Evolutionary conservation across 2,329 filamentous ascomycete genomes (phyloP).

Genomic region (Penicillium sp.): DNA sequence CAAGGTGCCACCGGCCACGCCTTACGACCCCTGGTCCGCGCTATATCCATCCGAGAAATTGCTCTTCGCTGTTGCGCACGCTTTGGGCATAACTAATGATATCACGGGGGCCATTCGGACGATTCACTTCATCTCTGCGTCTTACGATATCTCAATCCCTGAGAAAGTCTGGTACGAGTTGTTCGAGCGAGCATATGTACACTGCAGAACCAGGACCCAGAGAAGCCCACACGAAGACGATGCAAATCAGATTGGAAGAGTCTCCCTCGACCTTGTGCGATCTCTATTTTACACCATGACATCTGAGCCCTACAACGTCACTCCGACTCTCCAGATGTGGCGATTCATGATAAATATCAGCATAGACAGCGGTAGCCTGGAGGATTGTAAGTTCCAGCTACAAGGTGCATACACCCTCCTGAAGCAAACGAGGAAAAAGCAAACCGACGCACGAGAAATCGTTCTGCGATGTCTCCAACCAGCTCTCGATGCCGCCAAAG

Average conservation of each 20-base stretch:
- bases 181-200: conserved; percentile 64
- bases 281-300: conserved; percentile 61
- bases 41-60: conserved; percentile 59
- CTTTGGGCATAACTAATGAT: conserved; percentile 64
- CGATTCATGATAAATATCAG: conserved; percentile 31
- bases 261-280: conserved; percentile 48
- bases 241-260: conserved; percentile 25
- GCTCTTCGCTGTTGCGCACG: conserved; percentile 65
- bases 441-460: conserved; percentile 25
- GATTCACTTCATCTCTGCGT: conserved; percentile 60
- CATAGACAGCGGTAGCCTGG: conserved; percentile 20
- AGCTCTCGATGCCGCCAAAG: conserved; percentile 1
- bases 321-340: conserved; percentile 58
- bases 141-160: conserved; percentile 59
- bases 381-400: conserved; percentile 29
- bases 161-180: conserved; percentile 62
- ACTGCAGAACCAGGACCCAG: conserved; percentile 39
- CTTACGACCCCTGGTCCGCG: conserved; percentile 50
- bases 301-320: conserved; percentile 54
- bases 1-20: conserved; percentile 35
- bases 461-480: conserved; percentile 27
- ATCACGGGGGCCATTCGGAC: conserved; percentile 58
- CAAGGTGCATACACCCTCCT: conserved; percentile 31
- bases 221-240: conserved; percentile 4
- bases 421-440: conserved; percentile 26